A percentile compares a stretch with the other conserved stretches of the same genome.
Evolutionary conservation across 305 asterid species (phyloP).

Genomic region (Fraxinus sp.): DNA sequence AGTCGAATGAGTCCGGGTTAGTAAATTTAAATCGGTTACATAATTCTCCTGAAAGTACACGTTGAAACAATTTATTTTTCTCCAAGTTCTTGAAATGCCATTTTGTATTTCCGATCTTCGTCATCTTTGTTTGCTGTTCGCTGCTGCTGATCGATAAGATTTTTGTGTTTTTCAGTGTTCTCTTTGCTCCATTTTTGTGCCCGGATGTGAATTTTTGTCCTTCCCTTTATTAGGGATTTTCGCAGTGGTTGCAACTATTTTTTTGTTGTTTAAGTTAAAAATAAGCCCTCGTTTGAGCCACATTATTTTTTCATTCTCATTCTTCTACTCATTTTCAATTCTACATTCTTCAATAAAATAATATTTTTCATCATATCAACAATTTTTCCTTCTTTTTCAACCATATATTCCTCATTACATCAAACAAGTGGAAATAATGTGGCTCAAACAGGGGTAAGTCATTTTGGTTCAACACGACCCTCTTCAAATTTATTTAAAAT

Average conservation of each 20-base stretch:
- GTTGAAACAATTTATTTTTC: slow-evolving; percentile 75
- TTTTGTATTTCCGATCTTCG: slow-evolving; percentile 25
- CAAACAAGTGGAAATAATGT: no score
- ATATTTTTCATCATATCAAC: no score
- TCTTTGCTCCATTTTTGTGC: slow-evolving; percentile 21
- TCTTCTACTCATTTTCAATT: no score
- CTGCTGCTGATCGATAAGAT: slow-evolving; percentile 50
- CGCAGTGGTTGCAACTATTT: not conserved
- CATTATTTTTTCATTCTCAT: no score
- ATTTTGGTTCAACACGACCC: not conserved
- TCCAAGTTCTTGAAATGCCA: slow-evolving; percentile 50
- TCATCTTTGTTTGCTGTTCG: slow-evolving; percentile 36
- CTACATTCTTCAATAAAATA: no score
- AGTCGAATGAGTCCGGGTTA: slow-evolving; percentile 61
- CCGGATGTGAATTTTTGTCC: slow-evolving; percentile 12
- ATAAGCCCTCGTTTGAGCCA: not conserved
- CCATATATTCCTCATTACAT: no score
- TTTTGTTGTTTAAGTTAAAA: not conserved
- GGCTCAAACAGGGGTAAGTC: not conserved
- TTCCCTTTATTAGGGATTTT: not conserved
- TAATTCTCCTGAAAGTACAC: slow-evolving; percentile 98
- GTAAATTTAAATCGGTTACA: slow-evolving; percentile 93
- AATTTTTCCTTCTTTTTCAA: no score
- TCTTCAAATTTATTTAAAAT: not conserved
- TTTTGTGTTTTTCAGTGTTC: slow-evolving; percentile 22